Base-by-base conservation (phyloP, 1,139 yeast species). In the Saccharomyces hybrid region DNA sequence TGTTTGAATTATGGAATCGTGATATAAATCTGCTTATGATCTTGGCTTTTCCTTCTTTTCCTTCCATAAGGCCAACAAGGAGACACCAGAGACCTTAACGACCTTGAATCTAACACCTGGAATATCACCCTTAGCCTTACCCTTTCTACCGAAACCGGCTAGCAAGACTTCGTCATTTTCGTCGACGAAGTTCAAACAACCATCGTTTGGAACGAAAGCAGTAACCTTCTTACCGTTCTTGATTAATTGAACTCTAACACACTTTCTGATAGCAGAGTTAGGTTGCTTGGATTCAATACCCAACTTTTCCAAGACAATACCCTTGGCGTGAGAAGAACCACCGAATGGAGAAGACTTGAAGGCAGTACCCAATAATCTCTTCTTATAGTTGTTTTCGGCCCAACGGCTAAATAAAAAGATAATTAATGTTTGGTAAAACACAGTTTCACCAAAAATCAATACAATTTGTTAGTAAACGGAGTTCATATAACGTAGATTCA, bases 11-110 rank as follows among this genome's bases (percentile, higher is more conserved):
- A 38, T 38, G 44, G 19, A 38, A 19, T 38, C 44, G 26, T 38
- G 52, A 55, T 44, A 53, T 66, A 34, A 50, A 21, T 29, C 50
- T 54, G 61, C 70, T 81, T 88, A 91, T 76, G 97, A 90, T 86
- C 98, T 90, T 83, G 98, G 98, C 91, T 93, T 93, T 86, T 95
- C 99, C 89, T 93, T 93, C 98, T 95, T 95, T 86, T 93, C 99
- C 86, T 91, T 93, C 97, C 97, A 93, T 80, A 93, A 86, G 76
- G 99, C 99, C 78, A 91, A 85, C 80, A 93, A 86, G 73, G 99
- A 93, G 75, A 95, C 99, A 87, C 99, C 99, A 72, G 99, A 89
- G 72, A 95, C 99, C 86, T 93, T 93, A 78, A 93, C 99, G 77
- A 93, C 98, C 89, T 93, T 93, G 89, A 93, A 93, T 86, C 98